A percentile compares a stretch with the other conserved stretches of the same genome.
phyloP scores from a whole-genome alignment of 2,329 filamentous ascomycete genomes.

The Fusarium annulatum region DNA sequence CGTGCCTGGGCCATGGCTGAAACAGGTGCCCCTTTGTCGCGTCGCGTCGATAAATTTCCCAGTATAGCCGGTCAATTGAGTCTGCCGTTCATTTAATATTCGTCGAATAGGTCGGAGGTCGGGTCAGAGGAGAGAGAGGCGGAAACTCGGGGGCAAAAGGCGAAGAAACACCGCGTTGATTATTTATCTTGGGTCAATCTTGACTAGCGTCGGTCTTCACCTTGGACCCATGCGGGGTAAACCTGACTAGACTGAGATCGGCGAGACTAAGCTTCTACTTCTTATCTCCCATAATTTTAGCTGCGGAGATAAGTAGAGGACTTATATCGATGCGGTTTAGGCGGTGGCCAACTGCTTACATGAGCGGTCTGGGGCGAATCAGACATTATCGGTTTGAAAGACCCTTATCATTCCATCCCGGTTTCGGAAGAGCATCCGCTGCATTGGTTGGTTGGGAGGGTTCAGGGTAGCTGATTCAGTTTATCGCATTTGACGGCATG shows the following conservation, averaged over 20 bases:
- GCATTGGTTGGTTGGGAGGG: neutral
- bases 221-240: conserved; percentile 22
- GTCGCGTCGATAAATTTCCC: neutral
- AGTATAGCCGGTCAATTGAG: neutral
- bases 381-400: neutral
- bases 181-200: neutral
- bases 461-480: conserved; percentile 1
- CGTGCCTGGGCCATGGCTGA: conserved; percentile 12
- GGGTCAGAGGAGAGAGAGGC: neutral
- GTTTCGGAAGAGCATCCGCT: neutral
- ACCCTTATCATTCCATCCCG: neutral
- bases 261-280: neutral
- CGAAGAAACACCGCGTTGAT: neutral
- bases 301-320: neutral
- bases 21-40: neutral
- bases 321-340: neutral
- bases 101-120: too few relatives aligned
- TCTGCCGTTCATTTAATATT: accelerated
- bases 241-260: neutral
- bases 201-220: conserved; percentile 2
- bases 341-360: neutral
- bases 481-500: neutral
- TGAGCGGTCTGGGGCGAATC: neutral
- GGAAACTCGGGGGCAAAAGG: neutral
- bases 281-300: neutral